phyloP scores from a whole-genome alignment of 164 flowering plant species.

The Stephania japonica region DNA sequence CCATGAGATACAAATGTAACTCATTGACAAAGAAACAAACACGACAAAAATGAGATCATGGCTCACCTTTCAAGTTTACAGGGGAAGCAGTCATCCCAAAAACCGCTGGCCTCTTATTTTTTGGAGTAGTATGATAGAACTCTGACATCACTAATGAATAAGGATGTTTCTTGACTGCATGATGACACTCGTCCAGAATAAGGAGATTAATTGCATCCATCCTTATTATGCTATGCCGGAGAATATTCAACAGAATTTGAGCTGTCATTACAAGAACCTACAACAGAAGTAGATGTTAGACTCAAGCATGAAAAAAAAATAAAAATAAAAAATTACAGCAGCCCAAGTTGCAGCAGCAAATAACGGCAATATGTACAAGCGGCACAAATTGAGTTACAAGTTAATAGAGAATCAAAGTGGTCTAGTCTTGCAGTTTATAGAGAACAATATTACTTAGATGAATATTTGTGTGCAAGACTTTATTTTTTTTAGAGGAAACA shows the following conservation, averaged over 20 bases:
- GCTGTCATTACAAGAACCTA: slow-evolving; percentile 99
- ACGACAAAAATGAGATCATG: background rate
- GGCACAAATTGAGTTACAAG: no score
- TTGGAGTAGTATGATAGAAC: slow-evolving; percentile 89
- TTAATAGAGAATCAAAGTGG: no score
- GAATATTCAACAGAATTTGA: slow-evolving; percentile 90
- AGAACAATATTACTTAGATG: no score
- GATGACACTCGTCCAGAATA: slow-evolving; percentile 95
- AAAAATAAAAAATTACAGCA: background rate
- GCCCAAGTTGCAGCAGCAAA: background rate
- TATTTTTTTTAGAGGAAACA: no score
- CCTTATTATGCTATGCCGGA: slow-evolving; percentile 92
- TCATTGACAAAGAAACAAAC: slow-evolving; percentile 1
- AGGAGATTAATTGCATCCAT: slow-evolving; percentile 94
- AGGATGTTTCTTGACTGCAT: slow-evolving; percentile 99
- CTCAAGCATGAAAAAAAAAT: background rate
- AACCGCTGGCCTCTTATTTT: slow-evolving; percentile 89
- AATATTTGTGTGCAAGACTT: no score
- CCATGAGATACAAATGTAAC: background rate
- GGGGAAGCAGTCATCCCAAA: slow-evolving; percentile 99
- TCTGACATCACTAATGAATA: slow-evolving; percentile 98
- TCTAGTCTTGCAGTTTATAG: no score
- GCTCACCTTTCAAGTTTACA: slow-evolving; percentile 85
- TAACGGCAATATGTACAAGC: no score
- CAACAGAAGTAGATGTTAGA: slow-evolving; percentile 14